Conservation (phyloP, 2,329 filamentous ascomycete genomes). For the Biscogniauxia mediterranea region DNA sequence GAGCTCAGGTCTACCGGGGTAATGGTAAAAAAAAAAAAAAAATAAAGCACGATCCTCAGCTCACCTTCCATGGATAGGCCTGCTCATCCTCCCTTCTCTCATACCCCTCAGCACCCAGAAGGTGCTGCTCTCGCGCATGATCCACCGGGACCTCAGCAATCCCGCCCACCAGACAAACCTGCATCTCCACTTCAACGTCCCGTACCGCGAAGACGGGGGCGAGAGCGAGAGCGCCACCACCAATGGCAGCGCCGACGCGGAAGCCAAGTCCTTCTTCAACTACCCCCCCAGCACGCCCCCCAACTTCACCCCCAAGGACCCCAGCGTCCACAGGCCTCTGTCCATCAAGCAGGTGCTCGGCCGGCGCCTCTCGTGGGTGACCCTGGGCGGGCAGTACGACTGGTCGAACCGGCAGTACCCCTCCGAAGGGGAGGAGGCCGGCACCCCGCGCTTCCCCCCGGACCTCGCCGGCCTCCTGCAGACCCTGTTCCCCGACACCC, state of each 20-base stretch:
- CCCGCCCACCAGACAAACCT: constrained; percentile 81
- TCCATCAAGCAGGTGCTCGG: constrained; percentile 68
- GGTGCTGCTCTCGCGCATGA: constrained; percentile 66
- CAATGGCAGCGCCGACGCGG: constrained; percentile 16
- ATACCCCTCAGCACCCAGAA: constrained; percentile 69
- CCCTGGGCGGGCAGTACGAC: constrained; percentile 92
- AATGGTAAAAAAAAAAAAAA: too few relatives aligned
- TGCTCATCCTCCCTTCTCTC: constrained; percentile 74
- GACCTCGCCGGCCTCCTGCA: constrained; percentile 70
- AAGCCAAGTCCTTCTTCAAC: constrained; percentile 52
- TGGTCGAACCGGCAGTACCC: constrained; percentile 90
- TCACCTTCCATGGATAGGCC: constrained; percentile 50
- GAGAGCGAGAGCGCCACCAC: too few relatives aligned
- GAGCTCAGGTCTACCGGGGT: constrained; percentile 1
- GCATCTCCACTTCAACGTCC: constrained; percentile 75
- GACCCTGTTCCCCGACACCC: constrained; percentile 71
- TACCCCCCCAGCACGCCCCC: constrained; percentile 50
- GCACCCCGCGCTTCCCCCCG: constrained; percentile 68
- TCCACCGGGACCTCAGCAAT: constrained; percentile 75
- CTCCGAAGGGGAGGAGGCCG: constrained; percentile 52
- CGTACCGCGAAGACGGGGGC: constrained; percentile 46
- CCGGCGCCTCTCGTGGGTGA: constrained; percentile 88
- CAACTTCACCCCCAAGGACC: constrained; percentile 65
- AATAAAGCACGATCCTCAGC: too few relatives aligned
- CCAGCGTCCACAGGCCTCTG: constrained; percentile 71